A percentile compares a stretch with the other conserved stretches of the same genome.
Evolutionary conservation across 116 monocot species (phyloP).

Genomic region (Trichopus zeylanicus): DNA sequence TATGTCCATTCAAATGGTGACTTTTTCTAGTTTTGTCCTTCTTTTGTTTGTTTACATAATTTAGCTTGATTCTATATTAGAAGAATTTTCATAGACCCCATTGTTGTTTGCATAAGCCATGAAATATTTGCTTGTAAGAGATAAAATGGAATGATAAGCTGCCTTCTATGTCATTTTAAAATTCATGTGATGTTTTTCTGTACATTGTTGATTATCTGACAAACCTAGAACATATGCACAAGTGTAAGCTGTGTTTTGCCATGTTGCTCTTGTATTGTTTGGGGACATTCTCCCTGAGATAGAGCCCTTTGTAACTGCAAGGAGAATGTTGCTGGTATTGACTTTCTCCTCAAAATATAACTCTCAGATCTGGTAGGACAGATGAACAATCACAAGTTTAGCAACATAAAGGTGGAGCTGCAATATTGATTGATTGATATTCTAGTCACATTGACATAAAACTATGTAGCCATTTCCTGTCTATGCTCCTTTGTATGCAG

Average conservation of each 20-base stretch:
- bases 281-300: too few relatives aligned
- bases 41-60: background rate
- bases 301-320: too few relatives aligned
- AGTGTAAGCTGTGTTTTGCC: too few relatives aligned
- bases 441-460: background rate
- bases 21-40: background rate
- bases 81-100: background rate
- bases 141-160: background rate
- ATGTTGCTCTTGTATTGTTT: too few relatives aligned
- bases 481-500: background rate
- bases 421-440: background rate
- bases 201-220: background rate
- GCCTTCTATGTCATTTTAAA: background rate
- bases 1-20: constrained; percentile 17
- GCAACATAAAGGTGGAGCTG: background rate
- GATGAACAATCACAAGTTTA: background rate
- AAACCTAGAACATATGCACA: background rate
- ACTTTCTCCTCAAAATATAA: too few relatives aligned
- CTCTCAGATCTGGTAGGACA: background rate
- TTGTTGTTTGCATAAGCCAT: background rate
- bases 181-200: background rate
- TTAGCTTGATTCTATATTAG: background rate
- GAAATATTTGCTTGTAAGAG: background rate
- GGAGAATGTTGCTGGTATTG: too few relatives aligned
- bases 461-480: background rate